Percentiles rank a stretch among this genome's conserved stretches.
phyloP scores from a whole-genome alignment of 495 filamentous ascomycete species.

The Penicillium pulvis region DNA sequence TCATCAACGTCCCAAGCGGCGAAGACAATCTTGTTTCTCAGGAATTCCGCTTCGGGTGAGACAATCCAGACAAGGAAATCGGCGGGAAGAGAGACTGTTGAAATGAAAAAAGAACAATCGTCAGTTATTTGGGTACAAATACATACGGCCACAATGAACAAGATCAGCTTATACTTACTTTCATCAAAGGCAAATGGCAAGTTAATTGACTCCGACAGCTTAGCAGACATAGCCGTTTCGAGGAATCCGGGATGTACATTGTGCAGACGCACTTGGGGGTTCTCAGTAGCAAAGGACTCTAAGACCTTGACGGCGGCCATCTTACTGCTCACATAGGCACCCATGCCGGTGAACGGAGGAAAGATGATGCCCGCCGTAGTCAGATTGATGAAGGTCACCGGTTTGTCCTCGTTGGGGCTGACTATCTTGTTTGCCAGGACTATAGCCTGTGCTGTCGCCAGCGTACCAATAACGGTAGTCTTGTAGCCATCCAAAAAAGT shows the following conservation, averaged over 20 bases:
- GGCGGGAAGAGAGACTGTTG: slow-evolving; percentile 26
- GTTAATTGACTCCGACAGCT: not conserved
- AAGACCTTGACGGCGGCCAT: slow-evolving; percentile 40
- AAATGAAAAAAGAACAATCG: not conserved
- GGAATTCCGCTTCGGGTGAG: slow-evolving; percentile 41
- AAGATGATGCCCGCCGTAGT: slow-evolving; percentile 32
- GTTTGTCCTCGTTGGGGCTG: not conserved
- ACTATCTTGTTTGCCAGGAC: not conserved
- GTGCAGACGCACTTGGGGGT: slow-evolving; percentile 27
- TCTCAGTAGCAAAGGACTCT: slow-evolving; percentile 43
- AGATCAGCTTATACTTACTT: not conserved
- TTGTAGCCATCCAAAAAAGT: not conserved
- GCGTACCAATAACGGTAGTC: not conserved
- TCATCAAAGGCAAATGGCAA: not conserved
- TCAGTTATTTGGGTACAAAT: not conserved
- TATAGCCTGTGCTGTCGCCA: not conserved
- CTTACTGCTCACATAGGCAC: slow-evolving; percentile 42
- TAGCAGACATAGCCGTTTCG: slow-evolving; percentile 9
- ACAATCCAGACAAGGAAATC: slow-evolving; percentile 42
- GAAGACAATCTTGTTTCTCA: slow-evolving; percentile 43
- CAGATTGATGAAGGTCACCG: slow-evolving; percentile 28
- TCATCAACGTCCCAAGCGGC: slow-evolving; percentile 55
- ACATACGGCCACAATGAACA: not conserved
- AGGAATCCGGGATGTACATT: not conserved
- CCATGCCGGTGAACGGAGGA: slow-evolving; percentile 29